Base-by-base conservation (phyloP, 805 yeast genomes). In the Cyberlindnera meyerae region DNA sequence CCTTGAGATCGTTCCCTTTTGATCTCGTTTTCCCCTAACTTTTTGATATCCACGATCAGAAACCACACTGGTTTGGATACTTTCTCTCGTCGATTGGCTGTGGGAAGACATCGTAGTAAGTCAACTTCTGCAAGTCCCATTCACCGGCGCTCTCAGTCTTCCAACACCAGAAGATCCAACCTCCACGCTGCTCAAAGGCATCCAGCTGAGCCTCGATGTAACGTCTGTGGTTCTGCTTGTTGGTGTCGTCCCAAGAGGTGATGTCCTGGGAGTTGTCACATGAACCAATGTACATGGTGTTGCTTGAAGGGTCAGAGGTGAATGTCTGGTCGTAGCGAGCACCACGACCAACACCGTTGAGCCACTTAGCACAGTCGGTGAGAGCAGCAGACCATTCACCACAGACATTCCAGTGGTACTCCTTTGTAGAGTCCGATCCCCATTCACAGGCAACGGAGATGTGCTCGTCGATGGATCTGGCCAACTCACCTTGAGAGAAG, bases 161-260 rank as follows among this genome's bases (percentile, higher is more conserved):
- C 82, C 86, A 88, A 59, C 82, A 76, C 97, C 97, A 89, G 68
- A 84, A 82, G 40, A 86, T 74, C 96, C 96, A 89, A 22, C 97
- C 97, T 24, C 69, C 73, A 40, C 77, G 71, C 50, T 71, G 72
- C 51, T 79, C 85, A 54, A 70, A 80, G 2, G 96, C 86, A 57
- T 89, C 96, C 54, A 89, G 65, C 69, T 89, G 96, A 33, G 96
- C 95, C 65, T 89, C 96, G 34, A 88, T 68, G 57, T 70, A 87
- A 50, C 65, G 70, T 60, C 96, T 78, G 31, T 80, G 74, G 46
- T 76, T 67, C 17, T 51, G 52, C 56, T 71, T 75, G 53, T 73
- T 71, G 27, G 73, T 71, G 8, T 64, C 68, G 6, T 84, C 65
- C 85, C 93, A 89, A 33, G 72, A 51, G 34, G 51, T 34, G 34